Base-by-base conservation (phyloP, 2,329 filamentous ascomycete genomes). In the Acephala macrosclerotiorum region DNA sequence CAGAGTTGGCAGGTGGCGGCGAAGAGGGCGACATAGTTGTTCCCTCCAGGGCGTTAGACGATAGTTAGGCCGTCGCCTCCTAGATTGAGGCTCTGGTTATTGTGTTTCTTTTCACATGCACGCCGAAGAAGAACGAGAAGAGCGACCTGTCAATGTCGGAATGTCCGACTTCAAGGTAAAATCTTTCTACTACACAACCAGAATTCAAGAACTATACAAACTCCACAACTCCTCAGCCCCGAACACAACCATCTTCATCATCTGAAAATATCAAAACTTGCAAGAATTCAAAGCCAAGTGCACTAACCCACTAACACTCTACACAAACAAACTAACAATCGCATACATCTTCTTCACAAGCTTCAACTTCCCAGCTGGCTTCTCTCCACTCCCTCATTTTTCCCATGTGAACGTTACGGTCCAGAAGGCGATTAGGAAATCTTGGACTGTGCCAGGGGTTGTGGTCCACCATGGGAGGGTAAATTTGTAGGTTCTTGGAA, bases 381-480 rank as follows among this genome's bases (percentile, higher is more conserved):
- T 33, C 16, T 29, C 51, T 3, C 51, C 51, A 14, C 5, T 14
- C 7, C 51, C 51, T 18, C 51, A 12, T 25, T 29, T 56, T 12
- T 56, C 51, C 51, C 51, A 56, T 11, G 51, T 25, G 33, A 57
- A 57, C 6, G 55, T 38, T 11, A 38, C 55, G 14, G 55, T 57
- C 55, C 55, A 57, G 20, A 56, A 56, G 9, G 51, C 51, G 18
- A 56, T 26, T 16, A 56, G 6, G 25, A 56, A 56, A 35, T 56
- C 51, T 2, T 12, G 5, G 25, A 33, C 51, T 11, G 51, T 56
- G 11, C n/a, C 26, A 3, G 33, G 26, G 33, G 26, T 56, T 12
- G n/a, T 12, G 16, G 51, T 56, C 51, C 51, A 56, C 22, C 25
- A 56, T 56, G 51, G 51, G 22, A 35, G 26, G 3, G 33, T 56